Percentiles rank a stretch among this genome's conserved stretches.
These are phyloP conservation scores for Aspergillus sp. DNA, from an alignment of 2,329 filamentous ascomycete species.

Conservation along the genomic window DNA sequence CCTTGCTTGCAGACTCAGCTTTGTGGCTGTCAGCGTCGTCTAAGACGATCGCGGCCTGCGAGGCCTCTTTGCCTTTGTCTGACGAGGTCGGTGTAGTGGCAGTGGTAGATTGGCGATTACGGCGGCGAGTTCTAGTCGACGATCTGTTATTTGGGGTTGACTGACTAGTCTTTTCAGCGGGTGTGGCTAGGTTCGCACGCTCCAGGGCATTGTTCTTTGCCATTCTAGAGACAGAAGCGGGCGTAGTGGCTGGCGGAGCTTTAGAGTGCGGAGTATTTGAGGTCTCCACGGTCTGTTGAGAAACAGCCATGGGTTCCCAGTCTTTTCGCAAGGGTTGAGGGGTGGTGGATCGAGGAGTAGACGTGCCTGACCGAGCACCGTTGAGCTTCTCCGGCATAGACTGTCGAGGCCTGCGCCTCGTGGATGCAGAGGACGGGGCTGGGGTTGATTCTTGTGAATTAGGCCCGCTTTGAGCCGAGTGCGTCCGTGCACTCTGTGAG, in stretches of 20 bases:
- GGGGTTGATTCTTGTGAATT: slow-evolving; percentile 2
- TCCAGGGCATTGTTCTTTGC: slow-evolving; percentile 1
- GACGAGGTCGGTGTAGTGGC: neutral
- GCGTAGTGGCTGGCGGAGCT: neutral
- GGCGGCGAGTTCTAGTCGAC: slow-evolving; percentile 11
- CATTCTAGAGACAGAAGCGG: neutral
- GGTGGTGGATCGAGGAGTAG: slow-evolving; percentile 11
- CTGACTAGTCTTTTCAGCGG: slow-evolving; percentile 2
- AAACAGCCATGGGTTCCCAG: slow-evolving; percentile 8
- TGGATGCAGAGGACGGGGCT: neutral
- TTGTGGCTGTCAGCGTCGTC: neutral
- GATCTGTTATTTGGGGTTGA: slow-evolving; percentile 5
- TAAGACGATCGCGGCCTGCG: neutral
- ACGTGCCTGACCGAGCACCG: slow-evolving; percentile 4
- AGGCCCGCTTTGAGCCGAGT: neutral
- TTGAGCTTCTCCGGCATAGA: slow-evolving; percentile 17
- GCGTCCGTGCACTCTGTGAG: slow-evolving; percentile 5
- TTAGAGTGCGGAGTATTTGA: slow-evolving; percentile 7
- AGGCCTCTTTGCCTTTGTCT: neutral
- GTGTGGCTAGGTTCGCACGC: slow-evolving; percentile 6
- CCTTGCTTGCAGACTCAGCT: slow-evolving; percentile 6
- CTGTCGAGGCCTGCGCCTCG: slow-evolving; percentile 12
- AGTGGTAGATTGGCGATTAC: slow-evolving; percentile 4
- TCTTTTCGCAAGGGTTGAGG: slow-evolving; percentile 10
- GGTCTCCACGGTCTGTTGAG: slow-evolving; percentile 1